Base-by-base conservation (phyloP, 106 monocot species). In the Platanthera guangdongensis region DNA sequence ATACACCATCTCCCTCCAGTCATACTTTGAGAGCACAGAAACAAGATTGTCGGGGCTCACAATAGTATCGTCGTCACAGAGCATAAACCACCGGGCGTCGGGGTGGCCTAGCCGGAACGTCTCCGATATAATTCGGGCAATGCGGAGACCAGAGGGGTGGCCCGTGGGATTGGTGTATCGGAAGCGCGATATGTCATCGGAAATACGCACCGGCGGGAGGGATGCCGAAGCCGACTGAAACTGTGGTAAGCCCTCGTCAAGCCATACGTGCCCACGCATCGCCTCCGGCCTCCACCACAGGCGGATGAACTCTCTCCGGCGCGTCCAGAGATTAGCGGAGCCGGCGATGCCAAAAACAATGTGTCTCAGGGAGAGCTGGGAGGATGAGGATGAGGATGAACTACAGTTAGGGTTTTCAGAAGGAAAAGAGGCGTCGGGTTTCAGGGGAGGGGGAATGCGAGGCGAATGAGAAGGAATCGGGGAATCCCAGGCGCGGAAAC, bases 61-160 rank as follows among this genome's bases (percentile, higher is more conserved):
- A 49, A 97, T 77, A 65, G 97, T 94, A 75, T 94, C 94, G 53
- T 94, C 97, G 74, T 97, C 97, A 68, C 94, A 87, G 30, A 97
- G 81, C 62, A 97, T 62, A 77, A 94, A 87, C 97, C 97, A 97
- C 15, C 97, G 85, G 5, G 76, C 91, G 50, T 74, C 84, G 3
- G 47, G 62, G 68, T 83, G 86, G 14, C 87, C 84, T 32, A 97
- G 83, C 1, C 83, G 85, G 80, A 97, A 84, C 47, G 81, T 80
- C 83, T 97, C 91, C 12, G 88, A 77, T 7, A 86, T 53, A 73
- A 97, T 94, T 74, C 97, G 87, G 15, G 97, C 82, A 74, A 97
- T 94, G 52, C 97, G 89, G 72, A 97, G 86, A 19, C 91, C 97
- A 6, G 94, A 97, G 25, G 91, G 97, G 81, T 94, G 89, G 72